Conservation (phyloP, 108 stramenopile species). For the Nitzschia sp. region DNA sequence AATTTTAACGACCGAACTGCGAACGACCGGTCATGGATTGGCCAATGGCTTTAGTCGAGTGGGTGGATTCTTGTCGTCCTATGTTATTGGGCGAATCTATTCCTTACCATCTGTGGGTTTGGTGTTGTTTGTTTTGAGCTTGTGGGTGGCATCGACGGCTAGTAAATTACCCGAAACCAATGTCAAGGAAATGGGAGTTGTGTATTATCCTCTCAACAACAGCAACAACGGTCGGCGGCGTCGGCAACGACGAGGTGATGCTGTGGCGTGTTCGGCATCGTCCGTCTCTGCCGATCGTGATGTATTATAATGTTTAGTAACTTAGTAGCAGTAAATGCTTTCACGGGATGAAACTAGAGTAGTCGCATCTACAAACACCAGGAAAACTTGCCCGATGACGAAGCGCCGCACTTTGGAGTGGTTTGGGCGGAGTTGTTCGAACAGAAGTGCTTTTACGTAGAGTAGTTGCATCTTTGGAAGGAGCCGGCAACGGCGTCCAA, state of each 20-base stretch:
- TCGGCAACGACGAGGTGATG: background rate
- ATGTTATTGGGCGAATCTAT: slow-evolving; percentile 25
- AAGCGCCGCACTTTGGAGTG: too few species aligned
- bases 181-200: slow-evolving; percentile 30
- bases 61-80: slow-evolving; percentile 46
- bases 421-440: too few species aligned
- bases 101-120: slow-evolving; percentile 26
- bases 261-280: background rate
- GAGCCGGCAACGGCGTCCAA: too few species aligned
- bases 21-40: slow-evolving; percentile 57
- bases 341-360: too few species aligned
- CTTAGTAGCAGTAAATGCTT: too few species aligned
- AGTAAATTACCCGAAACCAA: slow-evolving; percentile 40
- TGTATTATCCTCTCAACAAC: background rate
- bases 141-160: slow-evolving; percentile 12
- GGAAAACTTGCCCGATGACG: too few species aligned
- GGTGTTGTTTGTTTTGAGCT: slow-evolving; percentile 15
- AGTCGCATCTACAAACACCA: too few species aligned
- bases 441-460: too few species aligned
- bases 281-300: too few species aligned
- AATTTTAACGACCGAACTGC: slow-evolving; percentile 55
- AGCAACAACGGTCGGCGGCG: background rate
- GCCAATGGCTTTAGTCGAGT: slow-evolving; percentile 55
- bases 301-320: too few species aligned
- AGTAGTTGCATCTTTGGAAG: too few species aligned